phyloP scores from a whole-genome alignment of 2,329 filamentous ascomycete species.

The Aspergillus awamori region DNA sequence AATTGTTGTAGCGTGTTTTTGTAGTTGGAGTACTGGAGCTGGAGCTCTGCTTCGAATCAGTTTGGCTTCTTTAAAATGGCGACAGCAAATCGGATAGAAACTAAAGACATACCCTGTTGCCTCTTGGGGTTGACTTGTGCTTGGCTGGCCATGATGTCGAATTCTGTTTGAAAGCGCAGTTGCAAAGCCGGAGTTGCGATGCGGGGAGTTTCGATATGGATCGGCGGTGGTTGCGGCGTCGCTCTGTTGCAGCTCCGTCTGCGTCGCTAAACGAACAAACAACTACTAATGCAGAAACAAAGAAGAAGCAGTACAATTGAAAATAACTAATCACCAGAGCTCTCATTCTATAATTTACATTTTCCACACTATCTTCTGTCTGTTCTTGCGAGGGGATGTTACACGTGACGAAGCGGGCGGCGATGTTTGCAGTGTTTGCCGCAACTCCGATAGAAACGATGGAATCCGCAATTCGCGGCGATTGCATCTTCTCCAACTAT shows the following conservation, averaged over 20 bases:
- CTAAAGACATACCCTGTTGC: constrained; percentile 49
- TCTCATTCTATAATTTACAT: too few relatives aligned
- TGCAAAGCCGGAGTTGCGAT: constrained; percentile 37
- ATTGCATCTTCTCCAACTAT: constrained; percentile 6
- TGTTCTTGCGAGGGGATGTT: background rate
- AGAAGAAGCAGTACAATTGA: too few relatives aligned
- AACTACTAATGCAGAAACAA: too few relatives aligned
- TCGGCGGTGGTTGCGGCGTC: constrained; percentile 11
- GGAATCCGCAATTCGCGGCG: background rate
- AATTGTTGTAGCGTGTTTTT: constrained; percentile 82
- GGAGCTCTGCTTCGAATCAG: constrained; percentile 46
- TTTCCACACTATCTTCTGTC: background rate
- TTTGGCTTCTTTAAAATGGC: background rate
- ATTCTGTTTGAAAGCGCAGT: constrained; percentile 18
- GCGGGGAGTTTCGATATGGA: constrained; percentile 32
- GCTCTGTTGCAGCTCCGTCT: background rate
- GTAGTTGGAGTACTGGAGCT: constrained; percentile 56
- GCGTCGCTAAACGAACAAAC: too few relatives aligned
- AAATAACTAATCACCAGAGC: too few relatives aligned
- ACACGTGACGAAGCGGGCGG: background rate
- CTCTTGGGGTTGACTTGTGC: constrained; percentile 46
- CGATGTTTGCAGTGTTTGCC: constrained; percentile 5
- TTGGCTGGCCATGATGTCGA: constrained; percentile 42
- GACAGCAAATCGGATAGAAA: background rate
- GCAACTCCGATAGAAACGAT: constrained; percentile 4